Conservation (phyloP, 345 rosid species). For the Acer negundo region DNA sequence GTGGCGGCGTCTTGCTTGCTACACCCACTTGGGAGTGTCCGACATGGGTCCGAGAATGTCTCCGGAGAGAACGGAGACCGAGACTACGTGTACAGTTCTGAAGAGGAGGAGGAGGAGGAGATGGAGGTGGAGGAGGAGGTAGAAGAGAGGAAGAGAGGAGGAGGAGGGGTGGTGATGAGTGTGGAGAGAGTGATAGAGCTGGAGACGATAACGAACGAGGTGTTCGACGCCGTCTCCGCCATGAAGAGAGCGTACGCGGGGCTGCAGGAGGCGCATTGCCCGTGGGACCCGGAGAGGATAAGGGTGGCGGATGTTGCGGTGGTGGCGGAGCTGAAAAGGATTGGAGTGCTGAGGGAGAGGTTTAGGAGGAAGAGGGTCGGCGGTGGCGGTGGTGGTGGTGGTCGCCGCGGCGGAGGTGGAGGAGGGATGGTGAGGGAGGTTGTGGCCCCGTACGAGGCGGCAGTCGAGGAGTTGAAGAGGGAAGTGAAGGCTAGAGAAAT, state of each 20-base stretch:
- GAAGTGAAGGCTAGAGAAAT: conserved; percentile 66
- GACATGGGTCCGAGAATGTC: conserved; percentile 45
- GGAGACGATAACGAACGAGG: conserved; percentile 66
- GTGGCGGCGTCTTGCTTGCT: conserved; percentile 86
- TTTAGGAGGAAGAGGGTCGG: conserved; percentile 53
- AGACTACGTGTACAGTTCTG: conserved; percentile 27
- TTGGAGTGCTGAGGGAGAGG: conserved; percentile 71
- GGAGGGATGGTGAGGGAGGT: conserved; percentile 68
- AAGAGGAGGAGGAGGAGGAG: conserved; percentile 36
- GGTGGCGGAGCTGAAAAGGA: conserved; percentile 75
- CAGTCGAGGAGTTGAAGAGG: conserved; percentile 79
- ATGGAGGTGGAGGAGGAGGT: conserved; percentile 20
- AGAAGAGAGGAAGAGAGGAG: not conserved
- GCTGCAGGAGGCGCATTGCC: conserved; percentile 89
- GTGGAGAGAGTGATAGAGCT: conserved; percentile 49
- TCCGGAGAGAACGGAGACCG: conserved; percentile 28
- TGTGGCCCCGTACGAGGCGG: conserved; percentile 95
- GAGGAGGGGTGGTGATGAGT: conserved; percentile 20
- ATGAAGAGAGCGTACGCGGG: conserved; percentile 74
- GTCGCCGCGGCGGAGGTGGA: conserved; percentile 33
- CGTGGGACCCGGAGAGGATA: conserved; percentile 96
- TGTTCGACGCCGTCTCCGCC: conserved; percentile 68
- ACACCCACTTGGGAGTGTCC: conserved; percentile 73
- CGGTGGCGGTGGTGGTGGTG: conserved; percentile 29
- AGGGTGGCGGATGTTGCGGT: conserved; percentile 78